A percentile compares a stretch with the other conserved stretches of the same genome.
Conservation (phyloP, 371 early-diverging fungal species). For the Apophysomyces ossiformis region DNA sequence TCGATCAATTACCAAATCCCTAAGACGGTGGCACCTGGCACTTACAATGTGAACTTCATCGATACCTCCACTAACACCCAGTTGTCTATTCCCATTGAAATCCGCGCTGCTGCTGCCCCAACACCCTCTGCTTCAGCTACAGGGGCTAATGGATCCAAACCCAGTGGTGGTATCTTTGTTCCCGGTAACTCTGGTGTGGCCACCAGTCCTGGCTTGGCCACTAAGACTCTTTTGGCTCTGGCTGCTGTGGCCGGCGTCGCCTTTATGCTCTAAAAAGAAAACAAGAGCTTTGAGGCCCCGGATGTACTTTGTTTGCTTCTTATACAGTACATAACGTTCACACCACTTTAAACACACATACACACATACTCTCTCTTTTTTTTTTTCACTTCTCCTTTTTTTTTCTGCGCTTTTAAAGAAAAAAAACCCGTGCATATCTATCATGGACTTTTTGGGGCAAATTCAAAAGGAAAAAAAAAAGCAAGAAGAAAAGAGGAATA, state of each 20-base stretch:
- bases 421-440: not conserved
- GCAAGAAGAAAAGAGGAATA: not conserved
- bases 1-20: constrained; percentile 50
- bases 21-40: constrained; percentile 35
- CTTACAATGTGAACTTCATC: constrained; percentile 48
- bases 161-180: constrained; percentile 2
- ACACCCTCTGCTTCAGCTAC: constrained; percentile 18
- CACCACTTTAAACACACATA: no score
- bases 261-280: constrained; percentile 27
- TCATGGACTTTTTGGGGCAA: no score
- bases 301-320: no score
- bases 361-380: no score
- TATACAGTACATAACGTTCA: no score
- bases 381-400: not conserved
- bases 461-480: no score
- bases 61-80: constrained; percentile 38
- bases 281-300: no score
- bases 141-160: constrained; percentile 12
- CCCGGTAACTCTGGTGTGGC: constrained; percentile 15
- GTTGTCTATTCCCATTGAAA: constrained; percentile 42
- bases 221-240: constrained; percentile 29
- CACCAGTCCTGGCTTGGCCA: constrained; percentile 10
- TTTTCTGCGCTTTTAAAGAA: not conserved
- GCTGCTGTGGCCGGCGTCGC: constrained; percentile 38
- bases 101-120: constrained; percentile 40